Base-by-base conservation (phyloP, 176 grass and related monocot genomes). In the Aechmea fasciata region DNA sequence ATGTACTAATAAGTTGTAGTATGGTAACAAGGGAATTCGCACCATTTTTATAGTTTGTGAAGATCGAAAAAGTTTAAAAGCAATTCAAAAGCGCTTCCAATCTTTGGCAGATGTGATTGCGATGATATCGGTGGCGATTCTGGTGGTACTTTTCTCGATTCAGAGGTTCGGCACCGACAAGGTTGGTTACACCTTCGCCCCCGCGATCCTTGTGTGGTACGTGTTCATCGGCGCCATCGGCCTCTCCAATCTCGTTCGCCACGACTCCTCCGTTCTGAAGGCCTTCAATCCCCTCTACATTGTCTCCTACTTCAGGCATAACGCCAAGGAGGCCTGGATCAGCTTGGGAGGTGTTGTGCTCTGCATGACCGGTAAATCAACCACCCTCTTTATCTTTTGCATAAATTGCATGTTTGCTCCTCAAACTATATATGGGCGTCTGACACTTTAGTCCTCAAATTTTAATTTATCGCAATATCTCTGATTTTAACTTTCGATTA, bases 181-280 rank as follows among this genome's bases (percentile, higher is more conserved):
- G 74, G 92, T 96, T 6, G 92, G 92, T 2, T 91, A 96, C 80
- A 75, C 80, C 20, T 96, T 96, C 51, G 92, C 92, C 10, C 92
- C 88, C 1, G 55, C 82, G 65, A 91, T 96, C 70, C 77, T 79
- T 4, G 49, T 86, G 52, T 96, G 92, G 92, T 91, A 82, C 75
- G 0, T 96, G 10, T 69, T 86, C 19, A 91, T 88, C 6, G 88
- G 79, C 3, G 77, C 64, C 1, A 79, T 88, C 6, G 85, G 92
- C 15, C 13, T 91, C n/a, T 84, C 74, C 67, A 96, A 96, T 63
- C 68, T 91, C 2, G 59, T 84, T 10, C 28, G 14, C 3, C 73
- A 96, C 7, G 91, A 96, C 12, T 51, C 84, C 8, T 69, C 59
- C 8, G 67, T 96, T 1, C 51, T 96, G 0, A 77, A 78, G 67